Percentiles rank a stretch among this genome's conserved stretches.
These are phyloP conservation scores for Mucuna pruriens DNA, from an alignment of 306 rosid genomes.

Conservation along the genomic window DNA sequence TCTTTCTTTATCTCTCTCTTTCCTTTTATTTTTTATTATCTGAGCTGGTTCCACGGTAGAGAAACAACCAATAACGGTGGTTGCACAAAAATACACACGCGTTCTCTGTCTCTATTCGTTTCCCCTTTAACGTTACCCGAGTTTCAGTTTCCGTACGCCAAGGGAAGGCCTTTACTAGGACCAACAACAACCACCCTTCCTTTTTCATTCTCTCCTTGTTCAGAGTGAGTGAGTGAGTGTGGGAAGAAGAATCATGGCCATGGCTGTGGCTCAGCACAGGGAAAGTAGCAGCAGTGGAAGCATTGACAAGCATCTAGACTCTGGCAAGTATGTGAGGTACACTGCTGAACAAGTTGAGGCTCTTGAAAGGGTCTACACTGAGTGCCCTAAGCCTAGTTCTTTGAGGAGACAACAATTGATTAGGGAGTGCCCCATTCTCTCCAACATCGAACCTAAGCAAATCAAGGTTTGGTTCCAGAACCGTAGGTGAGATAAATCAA, in stretches of 20 bases:
- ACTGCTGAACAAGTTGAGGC: conserved; percentile 97
- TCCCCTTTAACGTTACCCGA: conserved; percentile 30
- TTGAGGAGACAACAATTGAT: conserved; percentile 88
- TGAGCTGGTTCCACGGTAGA: neutral
- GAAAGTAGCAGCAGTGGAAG: conserved; percentile 88
- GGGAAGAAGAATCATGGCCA: conserved; percentile 63
- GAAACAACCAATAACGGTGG: conserved; percentile 32
- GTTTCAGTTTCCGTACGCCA: neutral
- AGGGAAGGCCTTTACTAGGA: conserved; percentile 45
- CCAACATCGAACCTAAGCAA: conserved; percentile 95
- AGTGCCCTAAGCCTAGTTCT: conserved; percentile 98
- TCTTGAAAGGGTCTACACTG: conserved; percentile 86
- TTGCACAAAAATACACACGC: conserved; percentile 17
- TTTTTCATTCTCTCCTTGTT: conserved; percentile 28
- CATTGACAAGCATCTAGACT: conserved; percentile 76
- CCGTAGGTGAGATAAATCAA: conserved; percentile 62
- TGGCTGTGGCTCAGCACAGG: conserved; percentile 84
- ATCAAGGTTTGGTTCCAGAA: conserved; percentile 99
- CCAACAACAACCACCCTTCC: neutral
- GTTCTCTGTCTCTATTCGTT: conserved; percentile 33
- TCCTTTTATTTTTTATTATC: neutral
- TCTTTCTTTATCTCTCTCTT: neutral
- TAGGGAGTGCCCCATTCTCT: conserved; percentile 92
- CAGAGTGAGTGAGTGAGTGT: conserved; percentile 1
- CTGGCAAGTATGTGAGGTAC: conserved; percentile 93